Conservation (phyloP, 164 flowering plant species). For the Vitis rotundifolia region DNA sequence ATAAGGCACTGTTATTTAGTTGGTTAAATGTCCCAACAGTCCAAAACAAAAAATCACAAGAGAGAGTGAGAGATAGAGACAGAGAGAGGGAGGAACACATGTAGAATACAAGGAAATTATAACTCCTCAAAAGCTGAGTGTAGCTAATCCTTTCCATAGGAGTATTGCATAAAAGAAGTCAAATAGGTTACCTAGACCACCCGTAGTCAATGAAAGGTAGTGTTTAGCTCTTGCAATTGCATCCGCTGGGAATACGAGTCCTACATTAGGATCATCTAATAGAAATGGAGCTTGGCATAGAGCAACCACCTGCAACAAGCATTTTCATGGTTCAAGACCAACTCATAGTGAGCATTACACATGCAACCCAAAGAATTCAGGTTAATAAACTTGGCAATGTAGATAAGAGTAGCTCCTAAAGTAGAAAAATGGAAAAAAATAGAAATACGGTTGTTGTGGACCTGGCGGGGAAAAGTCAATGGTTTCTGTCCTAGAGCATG, state of each 20-base stretch:
- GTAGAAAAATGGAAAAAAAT: background rate
- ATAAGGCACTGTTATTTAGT: background rate
- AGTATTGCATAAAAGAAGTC: background rate
- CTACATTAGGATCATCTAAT: slow-evolving; percentile 93
- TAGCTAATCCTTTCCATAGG: too few species aligned
- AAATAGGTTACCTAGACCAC: slow-evolving; percentile 79
- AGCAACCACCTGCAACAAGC: slow-evolving; percentile 77
- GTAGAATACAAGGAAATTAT: too few species aligned
- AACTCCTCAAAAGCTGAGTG: too few species aligned
- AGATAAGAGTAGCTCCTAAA: background rate
- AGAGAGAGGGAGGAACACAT: too few species aligned
- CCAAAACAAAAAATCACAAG: background rate
- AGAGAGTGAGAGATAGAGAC: background rate
- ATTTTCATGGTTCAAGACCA: slow-evolving; percentile 11
- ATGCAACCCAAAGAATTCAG: background rate
- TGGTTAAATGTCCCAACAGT: background rate
- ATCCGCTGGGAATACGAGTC: slow-evolving; percentile 93
- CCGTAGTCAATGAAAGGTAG: slow-evolving; percentile 79
- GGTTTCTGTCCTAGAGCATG: slow-evolving; percentile 99
- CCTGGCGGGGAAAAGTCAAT: slow-evolving; percentile 95
- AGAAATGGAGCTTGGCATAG: slow-evolving; percentile 99
- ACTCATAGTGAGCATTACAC: background rate
- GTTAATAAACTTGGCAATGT: background rate
- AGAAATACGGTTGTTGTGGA: slow-evolving; percentile 11
- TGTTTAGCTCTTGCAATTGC: slow-evolving; percentile 95